Percentiles rank a stretch among this genome's conserved stretches.
These are phyloP conservation scores for Arthroderma uncinatum DNA, from an alignment of 2,329 filamentous ascomycete species.

Conservation along the genomic window DNA sequence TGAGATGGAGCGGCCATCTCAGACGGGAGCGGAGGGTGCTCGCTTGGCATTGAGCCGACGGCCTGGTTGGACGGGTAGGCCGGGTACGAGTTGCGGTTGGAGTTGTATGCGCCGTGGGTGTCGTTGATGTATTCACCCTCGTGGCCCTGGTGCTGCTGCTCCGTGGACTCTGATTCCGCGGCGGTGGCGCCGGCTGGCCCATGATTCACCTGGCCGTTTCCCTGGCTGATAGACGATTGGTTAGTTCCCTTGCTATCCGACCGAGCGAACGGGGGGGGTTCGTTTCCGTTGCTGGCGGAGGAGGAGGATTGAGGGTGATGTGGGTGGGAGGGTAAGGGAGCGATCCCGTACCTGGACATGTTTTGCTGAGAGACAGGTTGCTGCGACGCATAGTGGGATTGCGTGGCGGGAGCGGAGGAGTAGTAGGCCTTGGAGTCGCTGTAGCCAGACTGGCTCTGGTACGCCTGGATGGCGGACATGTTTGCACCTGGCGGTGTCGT, in stretches of 20 bases:
- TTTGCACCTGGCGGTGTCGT: constrained; percentile 73
- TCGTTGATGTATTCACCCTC: constrained; percentile 72
- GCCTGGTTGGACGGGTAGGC: constrained; percentile 60
- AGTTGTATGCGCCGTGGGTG: constrained; percentile 58
- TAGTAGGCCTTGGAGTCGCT: constrained; percentile 71
- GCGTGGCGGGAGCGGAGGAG: constrained; percentile 53
- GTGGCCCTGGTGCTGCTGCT: constrained; percentile 53
- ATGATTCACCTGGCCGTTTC: constrained; percentile 45
- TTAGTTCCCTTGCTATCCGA: constrained; percentile 54
- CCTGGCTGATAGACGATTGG: constrained; percentile 46
- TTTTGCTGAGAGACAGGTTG: constrained; percentile 50
- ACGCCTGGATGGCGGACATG: constrained; percentile 61
- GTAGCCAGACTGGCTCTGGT: constrained; percentile 61
- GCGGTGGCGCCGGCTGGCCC: constrained; percentile 50
- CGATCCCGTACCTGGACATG: constrained; percentile 53
- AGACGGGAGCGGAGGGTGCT: constrained; percentile 65
- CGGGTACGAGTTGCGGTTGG: constrained; percentile 57
- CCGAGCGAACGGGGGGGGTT: constrained; percentile 61
- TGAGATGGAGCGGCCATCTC: constrained; percentile 74
- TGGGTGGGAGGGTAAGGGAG: constrained; percentile 28
- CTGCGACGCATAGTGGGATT: constrained; percentile 57
- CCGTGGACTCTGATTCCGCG: constrained; percentile 20
- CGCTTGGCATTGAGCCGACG: constrained; percentile 54
- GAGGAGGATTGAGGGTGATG: no score
- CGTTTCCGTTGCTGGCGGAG: constrained; percentile 75